A percentile compares a stretch with the other conserved stretches of the same genome.
Evolutionary conservation across 768 basidiomycete genomes (phyloP).

Genomic region (Cantharellus cinnabarinus): DNA sequence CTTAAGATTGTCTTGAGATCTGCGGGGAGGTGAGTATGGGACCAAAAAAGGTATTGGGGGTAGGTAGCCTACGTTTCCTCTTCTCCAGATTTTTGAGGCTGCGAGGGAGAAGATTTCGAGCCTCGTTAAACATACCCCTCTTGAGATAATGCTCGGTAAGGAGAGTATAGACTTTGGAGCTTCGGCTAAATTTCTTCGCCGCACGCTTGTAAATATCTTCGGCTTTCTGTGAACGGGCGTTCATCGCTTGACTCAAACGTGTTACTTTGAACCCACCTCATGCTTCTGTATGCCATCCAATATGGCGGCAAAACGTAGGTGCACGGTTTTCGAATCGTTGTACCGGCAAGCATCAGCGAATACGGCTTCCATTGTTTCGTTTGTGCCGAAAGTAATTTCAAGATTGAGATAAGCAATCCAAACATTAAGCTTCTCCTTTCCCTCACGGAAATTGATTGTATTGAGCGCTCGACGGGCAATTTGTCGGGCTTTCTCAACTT

Average conservation of each 20-base stretch:
- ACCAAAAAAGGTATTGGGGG: not conserved
- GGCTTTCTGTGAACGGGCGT: constrained; percentile 39
- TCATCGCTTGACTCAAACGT: not conserved
- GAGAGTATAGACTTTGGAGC: constrained; percentile 84
- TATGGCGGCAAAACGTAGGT: constrained; percentile 68
- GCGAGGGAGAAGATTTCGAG: constrained; percentile 69
- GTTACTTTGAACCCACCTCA: constrained; percentile 29
- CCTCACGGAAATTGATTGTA: constrained; percentile 87
- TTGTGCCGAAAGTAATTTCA: constrained; percentile 82
- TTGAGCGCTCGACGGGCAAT: constrained; percentile 66
- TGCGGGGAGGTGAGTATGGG: constrained; percentile 15
- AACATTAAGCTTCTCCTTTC: constrained; percentile 86
- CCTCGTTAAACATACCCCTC: constrained; percentile 52
- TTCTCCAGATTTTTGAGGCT: constrained; percentile 82
- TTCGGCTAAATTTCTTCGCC: constrained; percentile 84
- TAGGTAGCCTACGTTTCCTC: constrained; percentile 55
- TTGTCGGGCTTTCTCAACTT: constrained; percentile 83
- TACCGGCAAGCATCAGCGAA: constrained; percentile 81
- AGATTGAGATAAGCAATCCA: constrained; percentile 94
- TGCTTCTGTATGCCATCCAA: constrained; percentile 65
- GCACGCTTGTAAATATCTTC: constrained; percentile 78
- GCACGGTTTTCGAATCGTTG: constrained; percentile 83
- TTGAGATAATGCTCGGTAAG: constrained; percentile 70
- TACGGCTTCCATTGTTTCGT: constrained; percentile 50
- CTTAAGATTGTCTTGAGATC: constrained; percentile 90